These are phyloP conservation scores for Colletotrichum australisinense DNA, from an alignment of 2,329 filamentous ascomycete species.

Conservation along the genomic window DNA sequence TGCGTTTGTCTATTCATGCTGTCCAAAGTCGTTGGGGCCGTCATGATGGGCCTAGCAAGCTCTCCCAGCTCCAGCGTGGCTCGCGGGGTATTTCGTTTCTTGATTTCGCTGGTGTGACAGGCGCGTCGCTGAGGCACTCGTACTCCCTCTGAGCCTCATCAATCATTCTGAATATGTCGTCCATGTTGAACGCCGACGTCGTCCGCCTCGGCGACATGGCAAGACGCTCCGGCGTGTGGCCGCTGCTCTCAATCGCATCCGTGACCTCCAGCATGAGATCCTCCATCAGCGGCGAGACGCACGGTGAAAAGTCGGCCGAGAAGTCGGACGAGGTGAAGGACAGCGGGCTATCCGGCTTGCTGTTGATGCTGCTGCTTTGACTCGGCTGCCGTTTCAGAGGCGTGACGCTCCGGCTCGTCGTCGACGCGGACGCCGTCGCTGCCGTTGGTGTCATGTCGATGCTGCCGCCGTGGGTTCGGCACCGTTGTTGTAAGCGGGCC, in stretches of 20 bases:
- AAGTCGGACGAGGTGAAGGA: slow-evolving; percentile 22
- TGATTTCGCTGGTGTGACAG: background rate
- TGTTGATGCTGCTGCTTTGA: slow-evolving; percentile 15
- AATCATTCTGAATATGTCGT: slow-evolving; percentile 25
- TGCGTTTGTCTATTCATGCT: no score
- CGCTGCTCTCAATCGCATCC: slow-evolving; percentile 32
- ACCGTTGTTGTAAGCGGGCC: slow-evolving; percentile 27
- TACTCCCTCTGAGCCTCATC: slow-evolving; percentile 33
- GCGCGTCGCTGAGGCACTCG: slow-evolving; percentile 11
- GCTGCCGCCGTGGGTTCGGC: slow-evolving; percentile 7
- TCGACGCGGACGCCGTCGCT: background rate
- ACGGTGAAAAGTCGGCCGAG: slow-evolving; percentile 24
- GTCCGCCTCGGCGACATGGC: background rate
- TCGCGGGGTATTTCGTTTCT: background rate
- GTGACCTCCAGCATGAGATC: slow-evolving; percentile 30
- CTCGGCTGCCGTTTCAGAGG: slow-evolving; percentile 26
- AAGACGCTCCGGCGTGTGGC: background rate
- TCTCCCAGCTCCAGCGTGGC: slow-evolving; percentile 28
- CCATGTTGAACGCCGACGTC: slow-evolving; percentile 20
- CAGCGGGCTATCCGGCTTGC: slow-evolving; percentile 21
- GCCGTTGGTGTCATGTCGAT: background rate
- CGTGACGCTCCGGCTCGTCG: slow-evolving; percentile 25
- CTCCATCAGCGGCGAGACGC: slow-evolving; percentile 32
- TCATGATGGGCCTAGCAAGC: background rate
- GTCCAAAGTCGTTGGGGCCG: background rate